Percentiles rank a stretch among this genome's conserved stretches.
These are phyloP conservation scores for Aspergillus fumigatiaffinis DNA, from an alignment of 2,329 filamentous ascomycete species.

Conservation along the genomic window DNA sequence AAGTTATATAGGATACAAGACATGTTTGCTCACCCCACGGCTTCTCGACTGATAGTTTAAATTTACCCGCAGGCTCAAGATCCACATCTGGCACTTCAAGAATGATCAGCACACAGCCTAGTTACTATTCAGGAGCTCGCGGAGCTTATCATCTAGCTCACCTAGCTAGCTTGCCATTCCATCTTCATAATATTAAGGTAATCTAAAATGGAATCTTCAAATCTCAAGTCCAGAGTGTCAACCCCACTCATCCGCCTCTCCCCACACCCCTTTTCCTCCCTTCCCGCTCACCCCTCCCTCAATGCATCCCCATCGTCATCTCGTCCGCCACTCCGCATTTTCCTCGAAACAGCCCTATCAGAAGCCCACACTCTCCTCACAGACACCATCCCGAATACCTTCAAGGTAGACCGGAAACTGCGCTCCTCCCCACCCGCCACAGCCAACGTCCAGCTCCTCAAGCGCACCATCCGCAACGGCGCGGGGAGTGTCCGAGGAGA, in stretches of 20 bases:
- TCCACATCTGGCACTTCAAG: background rate
- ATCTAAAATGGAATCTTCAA: background rate
- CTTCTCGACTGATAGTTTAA: background rate
- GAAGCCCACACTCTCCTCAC: slow-evolving; percentile 27
- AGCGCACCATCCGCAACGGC: background rate
- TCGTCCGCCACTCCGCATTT: slow-evolving; percentile 17
- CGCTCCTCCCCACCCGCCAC: slow-evolving; percentile 26
- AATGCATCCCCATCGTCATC: slow-evolving; percentile 2
- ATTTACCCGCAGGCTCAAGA: background rate
- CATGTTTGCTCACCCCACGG: background rate
- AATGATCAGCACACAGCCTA: no score
- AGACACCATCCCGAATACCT: slow-evolving; percentile 23
- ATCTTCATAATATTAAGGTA: background rate
- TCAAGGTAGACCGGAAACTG: slow-evolving; percentile 23
- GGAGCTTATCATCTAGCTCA: no score
- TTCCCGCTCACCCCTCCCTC: slow-evolving; percentile 29
- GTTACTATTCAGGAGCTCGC: no score
- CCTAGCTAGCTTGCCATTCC: no score
- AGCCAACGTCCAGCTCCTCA: slow-evolving; percentile 28
- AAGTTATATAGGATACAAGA: background rate
- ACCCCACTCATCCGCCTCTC: slow-evolving; percentile 21
- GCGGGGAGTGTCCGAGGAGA: no score
- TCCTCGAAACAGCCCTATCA: slow-evolving; percentile 21
- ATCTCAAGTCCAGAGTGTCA: background rate
- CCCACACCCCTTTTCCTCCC: slow-evolving; percentile 24